Evolutionary conservation across 192 early-diverging fungal species (phyloP).

Genomic region (Mortierella hygrophila): DNA sequence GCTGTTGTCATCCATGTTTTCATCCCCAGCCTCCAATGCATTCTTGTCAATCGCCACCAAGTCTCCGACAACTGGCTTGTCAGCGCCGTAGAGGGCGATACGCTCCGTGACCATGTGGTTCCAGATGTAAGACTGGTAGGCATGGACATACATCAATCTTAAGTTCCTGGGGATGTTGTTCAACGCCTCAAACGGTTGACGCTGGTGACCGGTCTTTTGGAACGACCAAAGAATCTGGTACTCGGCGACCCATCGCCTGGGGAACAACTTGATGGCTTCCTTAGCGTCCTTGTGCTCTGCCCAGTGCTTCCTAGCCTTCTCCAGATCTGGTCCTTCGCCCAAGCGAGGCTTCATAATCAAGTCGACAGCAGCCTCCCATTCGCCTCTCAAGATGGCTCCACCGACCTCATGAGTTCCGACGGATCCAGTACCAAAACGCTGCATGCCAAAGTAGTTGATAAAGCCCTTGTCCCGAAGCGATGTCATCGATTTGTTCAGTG

Average conservation of each 20-base stretch:
- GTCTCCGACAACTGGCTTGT: slow-evolving; percentile 84
- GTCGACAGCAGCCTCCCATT: slow-evolving; percentile 82
- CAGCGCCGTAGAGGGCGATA: slow-evolving; percentile 73
- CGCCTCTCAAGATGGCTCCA: slow-evolving; percentile 73
- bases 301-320: slow-evolving; percentile 80
- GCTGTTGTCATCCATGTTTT: slow-evolving; percentile 36
- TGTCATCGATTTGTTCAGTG: slow-evolving; percentile 68
- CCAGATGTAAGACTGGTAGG: slow-evolving; percentile 97
- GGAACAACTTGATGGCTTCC: slow-evolving; percentile 74
- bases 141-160: slow-evolving; percentile 93
- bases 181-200: slow-evolving; percentile 74
- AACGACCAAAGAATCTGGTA: slow-evolving; percentile 73
- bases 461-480: slow-evolving; percentile 85
- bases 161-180: slow-evolving; percentile 86
- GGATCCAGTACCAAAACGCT: slow-evolving; percentile 93
- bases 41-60: slow-evolving; percentile 70
- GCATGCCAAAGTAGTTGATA: slow-evolving; percentile 98
- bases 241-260: slow-evolving; percentile 80
- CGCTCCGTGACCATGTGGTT: slow-evolving; percentile 88
- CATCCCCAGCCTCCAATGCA: slow-evolving; percentile 14
- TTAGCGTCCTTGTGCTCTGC: slow-evolving; percentile 67
- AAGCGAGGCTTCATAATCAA: slow-evolving; percentile 87
- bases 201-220: slow-evolving; percentile 56
- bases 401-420: slow-evolving; percentile 88
- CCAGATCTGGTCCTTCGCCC: slow-evolving; percentile 75